Base-by-base conservation (phyloP, 2,329 filamentous ascomycete species). In the Plenodomus biglobosus region DNA sequence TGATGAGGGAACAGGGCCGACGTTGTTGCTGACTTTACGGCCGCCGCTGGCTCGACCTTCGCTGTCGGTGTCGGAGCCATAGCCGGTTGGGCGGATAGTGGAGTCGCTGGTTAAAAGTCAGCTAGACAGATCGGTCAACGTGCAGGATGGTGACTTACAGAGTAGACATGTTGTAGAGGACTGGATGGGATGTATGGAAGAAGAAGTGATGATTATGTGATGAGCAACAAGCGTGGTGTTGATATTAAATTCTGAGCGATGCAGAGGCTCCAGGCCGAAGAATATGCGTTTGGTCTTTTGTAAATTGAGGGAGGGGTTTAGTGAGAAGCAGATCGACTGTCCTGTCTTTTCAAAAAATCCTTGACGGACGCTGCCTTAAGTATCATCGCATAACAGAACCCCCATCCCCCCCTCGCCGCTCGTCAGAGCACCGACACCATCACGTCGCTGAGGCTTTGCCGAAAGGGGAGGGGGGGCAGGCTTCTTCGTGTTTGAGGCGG, bases 11-110 rank as follows among this genome's bases (percentile, higher is more conserved):
- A 72, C 62, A 8, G 65, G 61, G 3, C 58, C 60, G 15, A 62
- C 51, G 49, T 60, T 62, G 45, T 55, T 57, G 35, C 64, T 51
- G 37, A 68, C 52, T 53, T 69, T 73, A 46, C 71, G 67, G n/a
- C 67, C 65, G 30, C 71, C 70, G 13, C 65, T 62, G n/a, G 72
- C 70, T 55, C 73, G 72, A 37, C 70, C 70, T 22, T 74, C 70
- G 30, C 56, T 61, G 30, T 77, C 73, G 38, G 69, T 74, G 49
- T 75, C 67, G 38, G 64, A 66, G 46, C 55, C 56, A 56, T 70
- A 71, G 52, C 56, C 62, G 8, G 58, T 57, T 30, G 66, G 64
- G 42, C 62, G 63, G 7, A 54, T 61, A 21, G 62, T 62, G 35
- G 64, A 42, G 27, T 69, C 58, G 48, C 66, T 70, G 44, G 8